Evolutionary conservation across 2,329 filamentous ascomycete species (phyloP), one percentile per base, ranked within the genome.

Genomic region (Penicillium sp.): DNA sequence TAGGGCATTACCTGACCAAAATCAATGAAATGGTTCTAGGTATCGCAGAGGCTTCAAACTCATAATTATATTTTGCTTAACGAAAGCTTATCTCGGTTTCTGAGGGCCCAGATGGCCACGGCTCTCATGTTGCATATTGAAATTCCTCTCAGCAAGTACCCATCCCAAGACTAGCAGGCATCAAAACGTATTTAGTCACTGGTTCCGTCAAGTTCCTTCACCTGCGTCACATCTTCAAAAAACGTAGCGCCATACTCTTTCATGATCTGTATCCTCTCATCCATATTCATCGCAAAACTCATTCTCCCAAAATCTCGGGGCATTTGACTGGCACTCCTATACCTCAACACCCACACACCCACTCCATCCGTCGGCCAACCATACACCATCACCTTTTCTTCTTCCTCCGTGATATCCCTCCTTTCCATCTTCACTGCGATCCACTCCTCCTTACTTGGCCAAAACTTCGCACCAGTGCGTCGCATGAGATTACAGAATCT

Each of bases 401-500:
- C n/a, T 29, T 29, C 39, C 24, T 41, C 39, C 39, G 24, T 41
- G 1, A 41, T 29, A n/a, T 29, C 26, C 12, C 26, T 51, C 31
- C 19, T 0, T 10, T 35, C 48, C 13, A 53, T n/a, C 32, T 19
- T 15, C 37, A 32, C 46, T 2, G 48, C 34, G 5, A 55, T 2
- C 45, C n/a, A 19, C 46, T 45, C 51, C 46, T 49, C 12, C 44
- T 28, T 53, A 49, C 53, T 54, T 22, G 44, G 21, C 53, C 49
- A 57, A 28, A 4, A 51, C 4, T 3, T 54, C 8, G 53, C 53
- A 46, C 53, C 51, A 49, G 33, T 51, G 42, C 33, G 44, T 49
- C 51, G 49, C 47, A 54, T 26, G 28, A 54, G 45, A 54, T 49
- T 43, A 48, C 51, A 57, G 43, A 57, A 54, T 15, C 15, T 38